Evolutionary conservation across 2,329 filamentous ascomycete species (phyloP).

Genomic region (Chrysoporthe deuterocubensis): DNA sequence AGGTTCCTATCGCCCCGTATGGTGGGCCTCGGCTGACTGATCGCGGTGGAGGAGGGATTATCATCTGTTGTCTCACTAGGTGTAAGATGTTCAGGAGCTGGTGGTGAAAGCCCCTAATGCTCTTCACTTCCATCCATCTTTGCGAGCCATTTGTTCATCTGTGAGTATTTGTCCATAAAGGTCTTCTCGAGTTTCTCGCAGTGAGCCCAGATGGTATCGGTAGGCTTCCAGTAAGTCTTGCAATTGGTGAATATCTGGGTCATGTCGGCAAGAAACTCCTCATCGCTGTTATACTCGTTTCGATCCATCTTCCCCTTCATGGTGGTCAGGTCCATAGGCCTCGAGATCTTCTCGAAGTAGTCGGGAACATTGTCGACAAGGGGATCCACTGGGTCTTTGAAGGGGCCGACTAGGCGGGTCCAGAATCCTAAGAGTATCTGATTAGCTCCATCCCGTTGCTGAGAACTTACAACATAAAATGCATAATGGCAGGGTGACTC

Average conservation of each 20-base stretch:
- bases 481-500: slow-evolving; percentile 30
- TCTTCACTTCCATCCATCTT: slow-evolving; percentile 54
- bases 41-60: background rate
- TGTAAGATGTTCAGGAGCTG: background rate
- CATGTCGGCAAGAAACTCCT: slow-evolving; percentile 61
- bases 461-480: background rate
- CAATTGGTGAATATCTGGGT: slow-evolving; percentile 67
- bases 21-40: background rate
- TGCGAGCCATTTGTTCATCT: slow-evolving; percentile 63
- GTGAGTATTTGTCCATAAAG: slow-evolving; percentile 50
- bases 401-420: slow-evolving; percentile 67
- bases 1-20: background rate
- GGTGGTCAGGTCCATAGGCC: slow-evolving; percentile 64
- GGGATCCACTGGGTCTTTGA: slow-evolving; percentile 63
- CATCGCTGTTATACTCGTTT: slow-evolving; percentile 53
- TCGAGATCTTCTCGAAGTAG: slow-evolving; percentile 63
- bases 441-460: background rate
- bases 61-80: background rate
- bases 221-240: slow-evolving; percentile 64
- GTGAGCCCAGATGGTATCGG: slow-evolving; percentile 56
- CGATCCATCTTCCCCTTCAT: slow-evolving; percentile 65
- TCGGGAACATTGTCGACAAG: slow-evolving; percentile 61
- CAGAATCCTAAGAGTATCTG: slow-evolving; percentile 58
- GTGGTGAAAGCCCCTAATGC: slow-evolving; percentile 28
- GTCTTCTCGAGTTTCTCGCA: slow-evolving; percentile 62